phyloP scores from a whole-genome alignment of 1,139 yeast species.

The Magnusiomyces paraingens region DNA sequence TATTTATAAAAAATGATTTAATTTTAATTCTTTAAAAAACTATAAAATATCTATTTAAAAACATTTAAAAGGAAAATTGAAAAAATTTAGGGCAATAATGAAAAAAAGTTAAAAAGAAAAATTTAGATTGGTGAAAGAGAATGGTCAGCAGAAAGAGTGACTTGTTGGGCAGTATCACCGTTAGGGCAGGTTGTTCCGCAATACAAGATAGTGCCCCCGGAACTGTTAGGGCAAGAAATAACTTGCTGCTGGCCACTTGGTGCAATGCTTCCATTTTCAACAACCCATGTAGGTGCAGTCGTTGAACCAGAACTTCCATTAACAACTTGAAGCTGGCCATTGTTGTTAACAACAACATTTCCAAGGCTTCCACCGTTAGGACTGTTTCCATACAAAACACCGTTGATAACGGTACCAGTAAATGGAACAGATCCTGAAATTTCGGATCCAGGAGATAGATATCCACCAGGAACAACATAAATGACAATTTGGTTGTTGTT shows the following conservation, averaged over 20 bases:
- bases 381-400: background rate
- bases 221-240: background rate
- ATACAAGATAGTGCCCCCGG: background rate
- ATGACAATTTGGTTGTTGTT: background rate
- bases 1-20: too few relatives aligned
- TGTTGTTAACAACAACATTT: background rate
- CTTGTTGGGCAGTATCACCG: background rate
- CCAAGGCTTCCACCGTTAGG: slow-evolving; percentile 2
- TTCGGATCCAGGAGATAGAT: background rate
- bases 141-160: background rate
- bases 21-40: too few relatives aligned
- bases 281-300: background rate
- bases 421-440: slow-evolving; percentile 3
- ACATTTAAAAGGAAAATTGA: too few relatives aligned
- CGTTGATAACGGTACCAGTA: slow-evolving; percentile 1
- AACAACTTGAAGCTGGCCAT: slow-evolving; percentile 2
- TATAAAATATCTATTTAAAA: too few relatives aligned
- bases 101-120: too few relatives aligned
- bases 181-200: background rate
- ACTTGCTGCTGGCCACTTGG: background rate
- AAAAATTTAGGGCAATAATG: too few relatives aligned
- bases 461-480: slow-evolving; percentile 6
- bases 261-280: background rate
- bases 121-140: background rate
- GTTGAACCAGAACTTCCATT: background rate